Evolutionary conservation across 495 filamentous ascomycete species (phyloP), one percentile per base, ranked within the genome.

Genomic region (Penicillium pulvis): DNA sequence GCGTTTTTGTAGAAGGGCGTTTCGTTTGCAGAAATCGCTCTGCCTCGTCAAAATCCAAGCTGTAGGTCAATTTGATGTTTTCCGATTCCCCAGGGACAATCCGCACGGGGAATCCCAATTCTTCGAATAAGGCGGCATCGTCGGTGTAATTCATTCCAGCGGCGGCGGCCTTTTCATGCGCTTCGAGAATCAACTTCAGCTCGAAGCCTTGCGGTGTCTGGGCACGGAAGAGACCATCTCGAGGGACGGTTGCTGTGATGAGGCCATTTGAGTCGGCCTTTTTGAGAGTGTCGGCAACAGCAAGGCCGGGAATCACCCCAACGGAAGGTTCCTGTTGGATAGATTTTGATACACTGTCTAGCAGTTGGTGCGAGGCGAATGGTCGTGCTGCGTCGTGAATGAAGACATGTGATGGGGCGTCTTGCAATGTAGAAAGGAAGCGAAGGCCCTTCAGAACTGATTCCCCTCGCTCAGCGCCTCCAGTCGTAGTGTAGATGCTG

Each of bases 331-430:
- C 56, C 12, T 51, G 44, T 2, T 4, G 17, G 31, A 58, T 51
- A 2, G 56, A 50, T 14, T 58, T 26, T 1, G 43, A 10, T 16
- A 58, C 39, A 4, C 12, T 43, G 6, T 51, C n/a, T 2, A 58
- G 56, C 8, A 58, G 14, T 4, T 33, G 8, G 19, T 23, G 47
- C 8, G 56, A 33, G 19, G 56, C 56, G 30, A 58, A 58, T 10
- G 56, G 56, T 0, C 56, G 47, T 9, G 56, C 56, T 9, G 56
- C 56, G 24, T 58, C 56, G n/a, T 58, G 56, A n/a, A 58, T 58
- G 56, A 58, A 58, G 7, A 52, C 56, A 36, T 58, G 56, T 24
- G 56, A 58, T 39, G 56, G 56, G 10, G 6, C 1, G 2, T 31
- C 28, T 20, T 20, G 1, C 1, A 58, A n/a, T 26, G 26, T 46